Conservation (phyloP, 192 early-diverging fungal species). For the Chytriomyces sp. region DNA sequence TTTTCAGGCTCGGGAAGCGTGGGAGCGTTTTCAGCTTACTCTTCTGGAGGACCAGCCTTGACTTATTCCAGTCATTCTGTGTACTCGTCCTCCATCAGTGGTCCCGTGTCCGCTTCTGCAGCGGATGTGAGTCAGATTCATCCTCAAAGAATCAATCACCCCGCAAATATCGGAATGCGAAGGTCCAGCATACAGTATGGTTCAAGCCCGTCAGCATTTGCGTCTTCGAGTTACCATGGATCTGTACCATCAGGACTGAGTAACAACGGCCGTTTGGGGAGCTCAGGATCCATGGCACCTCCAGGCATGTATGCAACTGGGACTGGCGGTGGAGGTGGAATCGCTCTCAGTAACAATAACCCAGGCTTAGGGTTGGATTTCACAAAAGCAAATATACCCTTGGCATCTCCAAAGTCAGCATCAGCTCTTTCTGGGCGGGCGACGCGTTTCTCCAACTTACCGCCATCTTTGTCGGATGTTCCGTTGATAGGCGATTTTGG, state of each 20-base stretch:
- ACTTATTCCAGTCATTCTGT: no score
- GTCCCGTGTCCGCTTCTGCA: background rate
- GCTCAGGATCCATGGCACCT: background rate
- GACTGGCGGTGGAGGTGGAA: background rate
- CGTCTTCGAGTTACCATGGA: background rate
- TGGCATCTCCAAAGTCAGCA: background rate
- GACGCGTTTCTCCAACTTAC: slow-evolving; percentile 4
- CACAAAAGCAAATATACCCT: slow-evolving; percentile 4
- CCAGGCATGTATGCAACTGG: background rate
- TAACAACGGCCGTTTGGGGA: background rate
- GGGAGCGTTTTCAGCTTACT: background rate
- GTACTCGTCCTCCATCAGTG: background rate
- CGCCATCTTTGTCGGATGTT: background rate
- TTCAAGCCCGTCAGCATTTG: slow-evolving; percentile 9
- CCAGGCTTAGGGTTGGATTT: slow-evolving; percentile 4
- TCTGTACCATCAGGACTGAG: background rate
- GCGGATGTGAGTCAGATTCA: slow-evolving; percentile 12
- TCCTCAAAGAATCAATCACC: slow-evolving; percentile 25
- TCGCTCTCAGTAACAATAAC: background rate
- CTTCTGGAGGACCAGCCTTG: background rate
- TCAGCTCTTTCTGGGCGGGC: slow-evolving; percentile 6
- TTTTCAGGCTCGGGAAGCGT: background rate
- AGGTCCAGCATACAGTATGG: slow-evolving; percentile 26
- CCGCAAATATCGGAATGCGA: slow-evolving; percentile 19
- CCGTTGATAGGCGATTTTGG: background rate